A percentile compares a stretch with the other conserved stretches of the same genome.
Conservation (phyloP, 306 rosid species). For the Carpinus viminea region DNA sequence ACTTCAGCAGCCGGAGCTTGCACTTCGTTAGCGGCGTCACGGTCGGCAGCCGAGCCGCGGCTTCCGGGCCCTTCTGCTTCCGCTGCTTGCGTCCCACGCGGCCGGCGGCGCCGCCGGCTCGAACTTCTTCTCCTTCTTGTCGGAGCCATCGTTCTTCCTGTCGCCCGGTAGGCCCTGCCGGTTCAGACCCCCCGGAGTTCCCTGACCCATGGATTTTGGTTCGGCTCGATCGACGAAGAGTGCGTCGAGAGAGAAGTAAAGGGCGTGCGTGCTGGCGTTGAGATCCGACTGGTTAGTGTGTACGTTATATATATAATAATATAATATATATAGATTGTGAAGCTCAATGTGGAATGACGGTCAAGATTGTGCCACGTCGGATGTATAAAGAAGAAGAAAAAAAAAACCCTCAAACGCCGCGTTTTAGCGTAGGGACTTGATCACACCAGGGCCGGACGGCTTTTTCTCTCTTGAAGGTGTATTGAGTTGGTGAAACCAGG, state of each 20-base stretch:
- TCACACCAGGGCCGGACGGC: neutral
- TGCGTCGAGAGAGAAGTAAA: neutral
- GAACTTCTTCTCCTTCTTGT: constrained; percentile 90
- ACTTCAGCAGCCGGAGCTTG: constrained; percentile 77
- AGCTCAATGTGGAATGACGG: neutral
- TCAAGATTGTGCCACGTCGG: neutral
- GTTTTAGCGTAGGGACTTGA: neutral
- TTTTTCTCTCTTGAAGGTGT: no score
- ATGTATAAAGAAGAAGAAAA: neutral
- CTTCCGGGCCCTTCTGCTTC: constrained; percentile 91
- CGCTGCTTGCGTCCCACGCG: constrained; percentile 93
- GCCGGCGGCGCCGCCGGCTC: constrained; percentile 95
- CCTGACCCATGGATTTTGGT: constrained; percentile 68
- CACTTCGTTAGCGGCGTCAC: constrained; percentile 89
- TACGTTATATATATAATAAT: no score
- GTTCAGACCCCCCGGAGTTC: constrained; percentile 89
- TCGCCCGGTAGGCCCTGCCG: constrained; percentile 83
- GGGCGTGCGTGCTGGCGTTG: no score
- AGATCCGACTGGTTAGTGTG: no score
- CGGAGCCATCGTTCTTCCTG: constrained; percentile 68
- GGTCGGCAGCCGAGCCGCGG: constrained; percentile 77
- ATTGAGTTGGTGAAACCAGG: neutral
- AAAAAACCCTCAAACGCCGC: neutral
- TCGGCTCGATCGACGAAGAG: neutral
- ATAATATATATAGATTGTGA: no score